Evolutionary conservation across 768 basidiomycete species (phyloP), one percentile per base, ranked within the genome.

Genomic region (Tulasnella sp.): DNA sequence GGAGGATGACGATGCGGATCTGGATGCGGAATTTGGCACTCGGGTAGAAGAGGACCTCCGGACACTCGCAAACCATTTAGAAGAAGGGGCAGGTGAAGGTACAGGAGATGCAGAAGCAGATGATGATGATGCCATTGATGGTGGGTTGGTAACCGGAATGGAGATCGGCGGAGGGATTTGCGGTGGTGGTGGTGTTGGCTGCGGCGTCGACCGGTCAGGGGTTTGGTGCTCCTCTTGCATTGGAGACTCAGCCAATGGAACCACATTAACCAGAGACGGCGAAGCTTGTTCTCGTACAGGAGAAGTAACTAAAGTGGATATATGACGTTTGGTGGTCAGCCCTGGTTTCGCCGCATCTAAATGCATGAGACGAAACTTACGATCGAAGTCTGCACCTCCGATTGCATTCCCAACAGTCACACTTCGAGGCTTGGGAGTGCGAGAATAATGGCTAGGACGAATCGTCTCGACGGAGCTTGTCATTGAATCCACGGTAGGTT

Each of bases 401-500:
- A 5, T 25, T 64, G 8, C 7, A 25, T 64, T 64, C 58, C 58
- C 58, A 29, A 34, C 58, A 31, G 58, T 64, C 58, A 64, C 58
- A 29, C 58, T 64, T 64, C 58, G 11, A 7, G 31, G 58, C 69
- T 42, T 70, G 69, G 69, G 37, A 31, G 69, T 38, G 40, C 69
- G 69, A 70, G 69, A 8, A 14, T 3, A 6, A 64, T 64, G 58
- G 58, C 58, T 64, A 34, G 58, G 69, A 36, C 69, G 69, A 38
- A 70, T 70, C 40, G 69, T 70, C 69, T 70, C 69, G 19, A 70
- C 69, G 69, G 69, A 70, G 40, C 69, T 70, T 14, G 69, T 70
- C 69, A 70, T 38, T 12, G 69, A 38, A 70, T 42, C 69, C 36
- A 38, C 34, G n/a, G 37, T 25, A 36, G 69, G 40, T 36, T 38